A percentile compares a stretch with the other conserved stretches of the same genome.
Evolutionary conservation across 768 basidiomycete genomes (phyloP).

Genomic region (Naganishia onofrii): DNA sequence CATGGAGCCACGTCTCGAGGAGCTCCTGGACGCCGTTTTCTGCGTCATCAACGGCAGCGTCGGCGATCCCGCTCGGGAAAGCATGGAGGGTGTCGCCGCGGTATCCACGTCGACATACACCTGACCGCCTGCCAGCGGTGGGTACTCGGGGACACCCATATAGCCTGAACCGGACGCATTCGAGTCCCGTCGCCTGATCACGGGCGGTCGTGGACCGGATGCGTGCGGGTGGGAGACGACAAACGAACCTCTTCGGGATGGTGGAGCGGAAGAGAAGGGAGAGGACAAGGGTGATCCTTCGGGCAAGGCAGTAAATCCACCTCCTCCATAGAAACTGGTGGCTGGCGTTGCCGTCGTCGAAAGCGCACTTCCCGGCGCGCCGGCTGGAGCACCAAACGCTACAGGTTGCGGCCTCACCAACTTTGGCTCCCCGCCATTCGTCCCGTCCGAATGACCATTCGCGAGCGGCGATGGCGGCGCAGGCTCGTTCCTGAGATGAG

Average conservation of each 20-base stretch:
- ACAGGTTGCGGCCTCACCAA: not conserved
- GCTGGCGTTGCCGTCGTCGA: not conserved
- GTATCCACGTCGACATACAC: conserved; percentile 35
- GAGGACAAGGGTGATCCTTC: conserved; percentile 18
- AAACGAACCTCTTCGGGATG: conserved; percentile 19
- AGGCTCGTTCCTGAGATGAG: not conserved
- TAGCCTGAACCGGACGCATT: conserved; percentile 27
- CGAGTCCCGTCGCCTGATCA: conserved; percentile 26
- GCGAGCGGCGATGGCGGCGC: not conserved
- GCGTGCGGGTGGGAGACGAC: conserved; percentile 11
- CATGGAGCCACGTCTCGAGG: conserved; percentile 28
- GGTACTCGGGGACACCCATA: not conserved
- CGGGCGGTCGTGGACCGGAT: conserved; percentile 13
- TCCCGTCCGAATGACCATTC: not conserved
- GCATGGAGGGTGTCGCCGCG: conserved; percentile 41
- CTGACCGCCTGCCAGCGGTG: conserved; percentile 31
- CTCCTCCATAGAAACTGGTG: not conserved
- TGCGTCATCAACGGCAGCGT: conserved; percentile 45
- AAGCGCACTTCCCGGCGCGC: not conserved
- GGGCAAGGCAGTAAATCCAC: conserved; percentile 25
- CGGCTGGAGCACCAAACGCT: not conserved
- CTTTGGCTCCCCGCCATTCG: not conserved
- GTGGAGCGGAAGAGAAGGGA: conserved; percentile 13
- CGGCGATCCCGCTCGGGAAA: conserved; percentile 48
- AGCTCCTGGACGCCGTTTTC: conserved; percentile 16